phyloP scores from a whole-genome alignment of 2,329 filamentous ascomycete species.

The Aspergillus carbonarius region DNA sequence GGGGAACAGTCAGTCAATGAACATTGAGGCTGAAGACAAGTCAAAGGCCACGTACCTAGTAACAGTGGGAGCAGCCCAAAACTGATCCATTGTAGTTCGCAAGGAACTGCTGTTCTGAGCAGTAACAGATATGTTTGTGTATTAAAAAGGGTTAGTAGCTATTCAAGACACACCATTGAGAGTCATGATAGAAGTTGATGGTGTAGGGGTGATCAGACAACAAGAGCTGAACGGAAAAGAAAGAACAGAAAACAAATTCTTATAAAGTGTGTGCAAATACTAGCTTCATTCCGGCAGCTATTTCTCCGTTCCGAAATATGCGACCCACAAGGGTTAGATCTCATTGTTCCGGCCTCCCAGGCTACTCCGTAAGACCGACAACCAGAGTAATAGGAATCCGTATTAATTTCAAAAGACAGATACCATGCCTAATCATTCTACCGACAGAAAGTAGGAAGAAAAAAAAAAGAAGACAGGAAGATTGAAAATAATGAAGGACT shows the following conservation, averaged over 20 bases:
- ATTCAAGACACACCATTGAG: constrained; percentile 12
- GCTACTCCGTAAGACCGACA: too few species aligned
- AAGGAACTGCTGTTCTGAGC: constrained; percentile 1
- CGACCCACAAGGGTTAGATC: not conserved
- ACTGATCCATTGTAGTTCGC: constrained; percentile 54
- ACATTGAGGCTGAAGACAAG: constrained; percentile 14
- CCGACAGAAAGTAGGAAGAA: too few species aligned
- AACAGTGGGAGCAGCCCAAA: constrained; percentile 66
- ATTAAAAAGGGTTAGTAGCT: not conserved
- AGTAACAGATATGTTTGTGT: not conserved
- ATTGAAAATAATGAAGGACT: too few species aligned
- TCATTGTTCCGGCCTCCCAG: not conserved
- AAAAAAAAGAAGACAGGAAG: too few species aligned
- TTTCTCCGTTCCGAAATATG: constrained; percentile 20
- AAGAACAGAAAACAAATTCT: not conserved
- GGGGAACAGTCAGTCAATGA: constrained; percentile 45
- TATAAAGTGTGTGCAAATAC: constrained; percentile 18
- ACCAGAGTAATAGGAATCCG: too few species aligned
- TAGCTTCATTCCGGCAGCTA: constrained; percentile 1
- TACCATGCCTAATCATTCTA: too few species aligned
- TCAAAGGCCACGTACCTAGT: constrained; percentile 53
- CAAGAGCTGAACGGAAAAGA: not conserved
- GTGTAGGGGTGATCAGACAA: not conserved
- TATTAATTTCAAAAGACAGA: too few species aligned
- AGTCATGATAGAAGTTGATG: not conserved